A percentile compares a stretch with the other conserved stretches of the same genome.
Evolutionary conservation across 805 yeast species (phyloP).

Genomic region (Starmerella lactis-condensi): DNA sequence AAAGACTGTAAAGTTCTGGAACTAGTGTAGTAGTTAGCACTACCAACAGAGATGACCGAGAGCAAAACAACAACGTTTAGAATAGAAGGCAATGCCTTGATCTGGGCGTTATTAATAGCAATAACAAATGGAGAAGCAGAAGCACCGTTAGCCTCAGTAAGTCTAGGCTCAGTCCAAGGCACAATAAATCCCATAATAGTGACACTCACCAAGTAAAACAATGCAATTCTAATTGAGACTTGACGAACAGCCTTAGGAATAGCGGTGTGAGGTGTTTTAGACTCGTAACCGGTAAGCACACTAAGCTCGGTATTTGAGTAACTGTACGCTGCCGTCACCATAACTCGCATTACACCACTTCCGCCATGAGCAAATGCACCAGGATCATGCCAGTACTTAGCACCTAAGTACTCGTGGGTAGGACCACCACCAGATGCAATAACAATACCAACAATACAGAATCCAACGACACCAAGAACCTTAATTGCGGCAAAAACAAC

Average conservation of each 20-base stretch:
- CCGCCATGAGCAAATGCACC: slow-evolving; percentile 44
- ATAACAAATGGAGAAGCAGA: slow-evolving; percentile 60
- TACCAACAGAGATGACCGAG: slow-evolving; percentile 56
- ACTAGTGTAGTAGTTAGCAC: slow-evolving; percentile 49
- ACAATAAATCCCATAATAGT: slow-evolving; percentile 48
- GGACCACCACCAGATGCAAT: slow-evolving; percentile 41
- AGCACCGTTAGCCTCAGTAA: slow-evolving; percentile 36
- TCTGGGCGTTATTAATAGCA: slow-evolving; percentile 48
- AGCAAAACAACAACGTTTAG: slow-evolving; percentile 53
- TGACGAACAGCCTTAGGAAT: slow-evolving; percentile 61
- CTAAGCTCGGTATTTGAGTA: slow-evolving; percentile 59
- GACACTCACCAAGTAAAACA: slow-evolving; percentile 45
- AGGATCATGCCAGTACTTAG: slow-evolving; percentile 40
- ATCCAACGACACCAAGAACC: slow-evolving; percentile 40
- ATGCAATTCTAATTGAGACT: slow-evolving; percentile 62
- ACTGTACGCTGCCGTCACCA: slow-evolving; percentile 48
- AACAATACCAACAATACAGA: slow-evolving; percentile 41
- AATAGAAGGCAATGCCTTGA: slow-evolving; percentile 44
- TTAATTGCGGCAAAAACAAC: slow-evolving; percentile 39
- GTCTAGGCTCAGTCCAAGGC: slow-evolving; percentile 36
- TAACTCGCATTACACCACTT: slow-evolving; percentile 44
- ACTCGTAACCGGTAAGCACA: slow-evolving; percentile 61
- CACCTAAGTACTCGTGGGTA: slow-evolving; percentile 34
- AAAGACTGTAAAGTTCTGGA: slow-evolving; percentile 49
- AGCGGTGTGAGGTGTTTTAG: slow-evolving; percentile 44